Evolutionary conservation across 108 stramenopile genomes (phyloP), one percentile per base, ranked within the genome.

Genomic region (Cyclotella atomus): DNA sequence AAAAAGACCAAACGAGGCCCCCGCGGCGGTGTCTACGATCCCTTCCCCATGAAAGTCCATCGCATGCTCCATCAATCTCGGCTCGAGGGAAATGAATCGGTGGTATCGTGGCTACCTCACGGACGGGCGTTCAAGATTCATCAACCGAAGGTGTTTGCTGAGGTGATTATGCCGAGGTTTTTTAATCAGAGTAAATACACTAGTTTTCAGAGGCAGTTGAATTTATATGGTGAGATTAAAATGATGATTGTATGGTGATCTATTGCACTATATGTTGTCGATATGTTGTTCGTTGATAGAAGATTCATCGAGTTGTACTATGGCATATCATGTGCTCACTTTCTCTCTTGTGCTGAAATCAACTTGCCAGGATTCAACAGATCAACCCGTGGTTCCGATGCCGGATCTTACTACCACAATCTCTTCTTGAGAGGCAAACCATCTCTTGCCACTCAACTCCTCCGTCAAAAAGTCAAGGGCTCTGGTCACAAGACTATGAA

Each of bases 41-140:
- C 89, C 14, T 92, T 91, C 56, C 92, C 92, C 15, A 44, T 83
- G 54, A 87, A 87, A 57, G 79, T 93, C 29, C 90, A 93, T 68
- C 61, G 67, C 2, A 77, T 91, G 62, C 87, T 95, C 2, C 84
- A 91, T 27, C 77, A 83, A 41, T 80, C 88, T 2, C 81, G 76
- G 59, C 49, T 33, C 0, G 90, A 90, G 44, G 86, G 85, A 0
- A 54, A 75, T 21, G 84, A 64, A 10, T 75, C 85, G 45, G 50
- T 95, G 38, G 75, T 92, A 9, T 91, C 89, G 16, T 95, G 91
- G 91, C 76, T 88, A 65, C 71, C 86, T 29, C 93, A 95, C 36
- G 93, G 93, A 50, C 77, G 93, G 6, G 86, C 87, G 64, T 92
- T 95, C 68, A 68, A 75, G 49, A 87, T 95, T 57, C 91, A 91